Base-by-base conservation (phyloP, 2,329 filamentous ascomycete species). In the Lasiodiplodia theobromae region DNA sequence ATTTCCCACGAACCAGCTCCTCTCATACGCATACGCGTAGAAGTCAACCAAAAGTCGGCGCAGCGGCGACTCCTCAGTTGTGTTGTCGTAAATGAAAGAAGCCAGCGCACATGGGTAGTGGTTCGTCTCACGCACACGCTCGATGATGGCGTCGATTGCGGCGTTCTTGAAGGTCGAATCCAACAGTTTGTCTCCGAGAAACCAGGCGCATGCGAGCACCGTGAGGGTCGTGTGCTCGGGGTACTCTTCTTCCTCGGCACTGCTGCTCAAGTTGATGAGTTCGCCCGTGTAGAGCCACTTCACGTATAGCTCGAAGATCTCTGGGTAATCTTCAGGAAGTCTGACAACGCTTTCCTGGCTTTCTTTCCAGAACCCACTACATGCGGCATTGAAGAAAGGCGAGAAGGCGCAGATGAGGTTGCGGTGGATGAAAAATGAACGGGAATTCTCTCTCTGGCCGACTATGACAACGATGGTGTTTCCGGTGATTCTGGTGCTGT, bases 91-190 rank as follows among this genome's bases (percentile, higher is more conserved):
- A 6, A 49, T 3, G 10, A 58, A 16, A 1, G 2, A 14, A 0
- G 28, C 63, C 10, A 54, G 1, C 10, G 23, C 34, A 14, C 10
- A 18, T 5, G 38, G 25, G 31, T 67, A 69, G n/a, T 16, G 2
- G 3, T 5, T 31, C 68, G 72, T 12, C 7, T 70, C 68, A 12
- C 10, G 16, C 21, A 40, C 23, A 38, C 52, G 11, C 1, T 62
- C 31, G 8, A 76, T 67, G 2, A 75, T 18, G 1, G 67, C 69
- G 14, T 73, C 69, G 23, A 77, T 63, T 2, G 73, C 65, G 1
- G 63, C 68, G 49, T 77, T 76, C 18, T 68, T 71, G 68, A 76
- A 76, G 0, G 51, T 49, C 25, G 72, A 69, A 44, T 77, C 75
- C 5, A 68, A 56, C 2, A 76, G 18, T 34, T 70, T 68, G 2